These are phyloP conservation scores for Gaillardinia entomophila DNA, from an alignment of 805 yeast genomes.

Conservation along the genomic window DNA sequence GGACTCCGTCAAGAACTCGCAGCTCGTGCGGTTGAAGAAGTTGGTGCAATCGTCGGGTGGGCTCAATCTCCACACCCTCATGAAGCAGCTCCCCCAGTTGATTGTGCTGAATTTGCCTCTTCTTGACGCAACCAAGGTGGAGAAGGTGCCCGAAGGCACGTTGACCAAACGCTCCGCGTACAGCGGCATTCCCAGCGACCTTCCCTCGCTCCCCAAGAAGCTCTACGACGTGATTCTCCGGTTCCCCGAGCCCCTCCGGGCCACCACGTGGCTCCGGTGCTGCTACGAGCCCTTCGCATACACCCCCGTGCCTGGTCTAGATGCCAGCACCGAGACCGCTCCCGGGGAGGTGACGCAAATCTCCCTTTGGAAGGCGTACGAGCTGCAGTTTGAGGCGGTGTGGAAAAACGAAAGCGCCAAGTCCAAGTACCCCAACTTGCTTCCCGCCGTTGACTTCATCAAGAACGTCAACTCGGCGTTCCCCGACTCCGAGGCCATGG, in stretches of 20 bases:
- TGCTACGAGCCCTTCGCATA: constrained; percentile 65
- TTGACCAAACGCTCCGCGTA: constrained; percentile 48
- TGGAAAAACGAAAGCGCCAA: constrained; percentile 32
- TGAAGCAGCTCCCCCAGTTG: constrained; percentile 58
- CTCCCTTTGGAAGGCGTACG: constrained; percentile 93
- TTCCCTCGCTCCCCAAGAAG: constrained; percentile 54
- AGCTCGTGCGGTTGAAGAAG: constrained; percentile 38
- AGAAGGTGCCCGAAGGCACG: constrained; percentile 17
- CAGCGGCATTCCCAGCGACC: constrained; percentile 50
- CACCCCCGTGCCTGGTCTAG: constrained; percentile 23
- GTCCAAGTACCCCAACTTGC: constrained; percentile 25
- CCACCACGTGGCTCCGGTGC: constrained; percentile 91
- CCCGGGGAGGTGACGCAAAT: constrained; percentile 90
- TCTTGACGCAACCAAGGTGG: constrained; percentile 23
- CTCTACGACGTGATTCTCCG: constrained; percentile 56
- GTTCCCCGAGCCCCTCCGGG: constrained; percentile 81
- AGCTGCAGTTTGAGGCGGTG: constrained; percentile 69
- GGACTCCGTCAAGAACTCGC: constrained; percentile 24
- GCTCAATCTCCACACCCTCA: constrained; percentile 46
- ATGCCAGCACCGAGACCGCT: constrained; percentile 12
- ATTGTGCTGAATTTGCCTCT: constrained; percentile 31
- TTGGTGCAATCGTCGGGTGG: constrained; percentile 43
- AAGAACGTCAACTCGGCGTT: constrained; percentile 90
- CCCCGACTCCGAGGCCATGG: constrained; percentile 88
- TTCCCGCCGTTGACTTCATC: constrained; percentile 96